Evolutionary conservation across 2,329 filamentous ascomycete genomes (phyloP).

Genomic region (Aspergillus sp.): DNA sequence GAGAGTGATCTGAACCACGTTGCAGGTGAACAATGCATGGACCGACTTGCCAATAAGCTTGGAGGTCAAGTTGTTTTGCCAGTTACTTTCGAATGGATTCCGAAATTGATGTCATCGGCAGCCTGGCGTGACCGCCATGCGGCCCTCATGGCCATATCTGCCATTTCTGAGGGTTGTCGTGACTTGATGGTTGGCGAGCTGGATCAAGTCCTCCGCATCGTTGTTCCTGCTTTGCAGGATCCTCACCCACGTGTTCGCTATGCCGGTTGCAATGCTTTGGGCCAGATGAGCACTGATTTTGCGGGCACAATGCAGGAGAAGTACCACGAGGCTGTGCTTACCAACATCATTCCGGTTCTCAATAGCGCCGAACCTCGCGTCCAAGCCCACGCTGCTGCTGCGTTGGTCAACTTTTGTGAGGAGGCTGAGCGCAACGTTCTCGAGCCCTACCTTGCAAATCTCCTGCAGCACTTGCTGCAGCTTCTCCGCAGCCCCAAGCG

Average conservation of each 20-base stretch:
- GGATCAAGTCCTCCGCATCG: constrained; percentile 88
- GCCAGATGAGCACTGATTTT: constrained; percentile 99
- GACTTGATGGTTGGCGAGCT: constrained; percentile 95
- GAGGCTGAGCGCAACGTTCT: constrained; percentile 91
- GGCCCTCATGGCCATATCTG: constrained; percentile 96
- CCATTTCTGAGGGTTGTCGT: constrained; percentile 94
- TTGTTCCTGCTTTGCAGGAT: constrained; percentile 88
- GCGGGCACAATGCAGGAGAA: constrained; percentile 97
- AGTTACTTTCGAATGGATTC: constrained; percentile 94
- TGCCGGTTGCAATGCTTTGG: constrained; percentile 97
- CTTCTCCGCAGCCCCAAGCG: constrained; percentile 89
- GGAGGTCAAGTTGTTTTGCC: constrained; percentile 90
- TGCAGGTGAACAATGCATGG: constrained; percentile 97
- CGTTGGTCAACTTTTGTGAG: constrained; percentile 97
- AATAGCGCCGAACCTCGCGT: constrained; percentile 88
- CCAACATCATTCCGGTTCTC: constrained; percentile 88
- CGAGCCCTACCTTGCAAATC: constrained; percentile 87
- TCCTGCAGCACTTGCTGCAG: constrained; percentile 81
- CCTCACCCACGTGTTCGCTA: constrained; percentile 92
- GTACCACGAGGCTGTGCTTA: constrained; percentile 83
- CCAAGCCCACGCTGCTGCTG: constrained; percentile 95
- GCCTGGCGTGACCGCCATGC: constrained; percentile 95
- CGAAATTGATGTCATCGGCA: constrained; percentile 93
- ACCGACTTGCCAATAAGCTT: constrained; percentile 93
- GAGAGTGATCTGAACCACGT: constrained; percentile 98